Base-by-base conservation (phyloP, 1,284 basidiomycete species). In the Ganoderma boninense region DNA sequence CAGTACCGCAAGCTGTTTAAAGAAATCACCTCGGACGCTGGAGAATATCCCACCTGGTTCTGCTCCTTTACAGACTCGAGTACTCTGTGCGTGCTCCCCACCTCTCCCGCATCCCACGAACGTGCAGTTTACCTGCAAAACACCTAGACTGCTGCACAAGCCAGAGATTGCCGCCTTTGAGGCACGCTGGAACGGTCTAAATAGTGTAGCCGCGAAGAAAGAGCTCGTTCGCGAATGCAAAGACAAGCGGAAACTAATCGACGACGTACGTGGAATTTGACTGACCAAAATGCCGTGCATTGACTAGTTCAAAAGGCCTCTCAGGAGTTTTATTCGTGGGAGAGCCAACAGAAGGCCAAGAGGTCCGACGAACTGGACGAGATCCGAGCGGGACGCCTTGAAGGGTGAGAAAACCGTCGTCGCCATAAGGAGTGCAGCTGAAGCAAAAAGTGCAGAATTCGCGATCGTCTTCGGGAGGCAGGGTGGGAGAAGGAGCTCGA, bases 401-500 rank as follows among this genome's bases (percentile, higher is more conserved):
- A 57, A 13, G 54, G 29, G 54, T 57, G 20, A 57, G 54, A 57
- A 13, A 11, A 57, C 7, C 11, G 18, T 57, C 18, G 2, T 5
- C 7, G 29, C 23, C 4, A 18, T 20, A 18, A 8, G 16, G 54
- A 57, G 54, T 32, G 10, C 29, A 57, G 54, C 54, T 57, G 29
- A 57, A 14, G 5, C 26, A 32, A 1, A 20, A 32, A 16, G 54
- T 32, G 2, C 26, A 57, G 54, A 29, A 57, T 57, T 35, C 54
- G 54, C n/a, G 23, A 8, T 16, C 54, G 32, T 35, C 54, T 57
- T 29, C 54, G 54, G 13, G 54, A 35, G 16, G 7, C 32, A 20
- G 54, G 54, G 10, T 57, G 54, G 54, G 20, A 43, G 54, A 32
- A 38, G 18, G 67, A 64, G 29, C 62, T 64, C 54, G 16, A 26